Evolutionary conservation across 2,329 filamentous ascomycete species (phyloP).

Genomic region (Arthrinium puccinioides): DNA sequence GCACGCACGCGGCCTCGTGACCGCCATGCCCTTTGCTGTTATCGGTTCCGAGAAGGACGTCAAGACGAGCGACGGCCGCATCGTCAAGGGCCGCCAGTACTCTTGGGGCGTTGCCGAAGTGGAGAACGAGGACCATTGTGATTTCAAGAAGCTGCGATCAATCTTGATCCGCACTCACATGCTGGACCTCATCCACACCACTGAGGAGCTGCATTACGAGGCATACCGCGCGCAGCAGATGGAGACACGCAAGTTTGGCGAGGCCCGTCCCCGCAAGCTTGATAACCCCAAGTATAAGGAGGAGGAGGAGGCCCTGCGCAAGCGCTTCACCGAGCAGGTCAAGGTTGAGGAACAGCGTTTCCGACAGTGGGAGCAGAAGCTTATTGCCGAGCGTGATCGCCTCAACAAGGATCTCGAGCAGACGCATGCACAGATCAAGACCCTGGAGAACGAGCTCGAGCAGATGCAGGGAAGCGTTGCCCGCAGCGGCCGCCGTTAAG

Average conservation of each 20-base stretch:
- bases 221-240: slow-evolving; percentile 98
- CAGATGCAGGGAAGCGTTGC: slow-evolving; percentile 83
- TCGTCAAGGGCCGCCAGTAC: slow-evolving; percentile 98
- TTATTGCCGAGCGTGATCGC: slow-evolving; percentile 95
- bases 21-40: slow-evolving; percentile 96
- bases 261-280: slow-evolving; percentile 92
- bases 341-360: slow-evolving; percentile 99
- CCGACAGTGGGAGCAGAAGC: slow-evolving; percentile 99
- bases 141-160: slow-evolving; percentile 99
- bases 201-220: slow-evolving; percentile 98
- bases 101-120: slow-evolving; percentile 99
- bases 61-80: slow-evolving; percentile 89
- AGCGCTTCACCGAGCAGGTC: slow-evolving; percentile 99
- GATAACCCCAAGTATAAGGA: slow-evolving; percentile 99
- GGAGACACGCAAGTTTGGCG: slow-evolving; percentile 99
- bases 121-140: slow-evolving; percentile 99
- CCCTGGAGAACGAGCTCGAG: slow-evolving; percentile 87
- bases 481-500: slow-evolving; percentile 84
- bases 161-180: slow-evolving; percentile 99
- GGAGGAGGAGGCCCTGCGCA: slow-evolving; percentile 95
- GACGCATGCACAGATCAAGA: slow-evolving; percentile 91
- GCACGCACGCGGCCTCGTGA: slow-evolving; percentile 90
- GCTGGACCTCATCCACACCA: slow-evolving; percentile 99
- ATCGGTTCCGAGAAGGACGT: slow-evolving; percentile 99
- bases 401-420: slow-evolving; percentile 99